Evolutionary conservation across 768 basidiomycete genomes (phyloP).

Genomic region (Collybia nuda): DNA sequence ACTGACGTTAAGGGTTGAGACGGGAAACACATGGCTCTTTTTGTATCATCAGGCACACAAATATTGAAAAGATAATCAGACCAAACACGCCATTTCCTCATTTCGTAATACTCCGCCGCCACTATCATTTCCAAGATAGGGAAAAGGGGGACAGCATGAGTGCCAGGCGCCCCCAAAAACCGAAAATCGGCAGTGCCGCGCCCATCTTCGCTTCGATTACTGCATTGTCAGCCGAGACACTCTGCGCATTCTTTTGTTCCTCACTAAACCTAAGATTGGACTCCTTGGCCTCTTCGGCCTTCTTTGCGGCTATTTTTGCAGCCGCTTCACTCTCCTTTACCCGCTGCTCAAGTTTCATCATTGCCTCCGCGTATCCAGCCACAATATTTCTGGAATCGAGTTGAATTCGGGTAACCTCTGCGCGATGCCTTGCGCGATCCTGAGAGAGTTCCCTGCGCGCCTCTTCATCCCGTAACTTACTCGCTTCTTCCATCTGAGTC

Average conservation of each 20-base stretch:
- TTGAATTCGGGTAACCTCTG: conserved; percentile 42
- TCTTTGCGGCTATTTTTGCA: conserved; percentile 8
- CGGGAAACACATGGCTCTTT: too few species aligned
- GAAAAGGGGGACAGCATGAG: conserved; percentile 35
- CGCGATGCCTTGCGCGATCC: conserved; percentile 40
- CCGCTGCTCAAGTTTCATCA: conserved; percentile 23
- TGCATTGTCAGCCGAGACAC: conserved; percentile 25
- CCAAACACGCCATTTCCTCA: too few species aligned
- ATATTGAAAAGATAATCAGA: too few species aligned
- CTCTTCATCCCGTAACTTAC: conserved; percentile 45
- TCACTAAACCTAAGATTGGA: background rate
- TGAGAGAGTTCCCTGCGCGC: conserved; percentile 41
- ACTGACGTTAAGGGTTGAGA: too few species aligned
- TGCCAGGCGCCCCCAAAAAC: conserved; percentile 31
- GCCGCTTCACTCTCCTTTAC: conserved; percentile 23
- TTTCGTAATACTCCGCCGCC: too few species aligned
- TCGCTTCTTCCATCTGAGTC: conserved; percentile 45
- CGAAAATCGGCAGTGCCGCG: conserved; percentile 30
- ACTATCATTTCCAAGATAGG: conserved; percentile 29
- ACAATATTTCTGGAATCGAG: conserved; percentile 39
- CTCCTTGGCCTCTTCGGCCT: conserved; percentile 6
- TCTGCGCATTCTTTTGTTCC: conserved; percentile 7
- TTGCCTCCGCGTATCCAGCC: conserved; percentile 36
- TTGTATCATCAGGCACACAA: too few species aligned
- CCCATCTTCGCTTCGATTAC: conserved; percentile 32